Evolutionary conservation across 371 early-diverging fungal genomes (phyloP).

Genomic region (Dinochytrium kinnereticum): DNA sequence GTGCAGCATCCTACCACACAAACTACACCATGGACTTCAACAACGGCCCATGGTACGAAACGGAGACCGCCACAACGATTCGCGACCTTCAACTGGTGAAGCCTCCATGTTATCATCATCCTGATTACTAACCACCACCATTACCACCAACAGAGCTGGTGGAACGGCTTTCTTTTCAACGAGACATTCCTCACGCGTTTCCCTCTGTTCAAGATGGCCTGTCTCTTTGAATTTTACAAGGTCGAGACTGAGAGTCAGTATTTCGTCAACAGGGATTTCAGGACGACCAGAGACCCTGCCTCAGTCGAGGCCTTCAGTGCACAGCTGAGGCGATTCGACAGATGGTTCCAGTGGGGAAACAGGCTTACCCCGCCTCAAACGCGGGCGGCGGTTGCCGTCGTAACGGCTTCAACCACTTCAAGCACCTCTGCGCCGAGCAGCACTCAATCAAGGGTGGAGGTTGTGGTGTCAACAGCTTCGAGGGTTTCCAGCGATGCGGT

Average conservation of each 20-base stretch:
- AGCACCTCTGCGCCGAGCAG: neutral
- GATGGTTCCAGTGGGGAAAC: constrained; percentile 20
- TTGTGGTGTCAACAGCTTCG: too few species aligned
- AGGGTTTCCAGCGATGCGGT: too few species aligned
- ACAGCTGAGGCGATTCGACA: constrained; percentile 12
- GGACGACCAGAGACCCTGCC: constrained; percentile 20
- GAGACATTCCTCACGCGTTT: constrained; percentile 13
- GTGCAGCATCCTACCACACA: neutral
- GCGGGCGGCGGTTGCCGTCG: neutral
- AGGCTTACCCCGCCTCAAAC: neutral
- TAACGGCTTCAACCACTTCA: neutral
- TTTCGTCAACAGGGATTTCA: constrained; percentile 24
- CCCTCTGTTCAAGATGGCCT: constrained; percentile 21
- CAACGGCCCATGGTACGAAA: constrained; percentile 11
- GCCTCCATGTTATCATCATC: neutral
- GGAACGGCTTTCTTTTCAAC: constrained; percentile 15
- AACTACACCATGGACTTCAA: neutral
- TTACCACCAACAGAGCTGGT: neutral
- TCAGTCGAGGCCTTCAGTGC: constrained; percentile 23
- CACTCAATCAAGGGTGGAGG: neutral
- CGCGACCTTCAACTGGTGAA: neutral
- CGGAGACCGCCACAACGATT: constrained; percentile 12
- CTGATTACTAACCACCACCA: neutral
- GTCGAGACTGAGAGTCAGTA: constrained; percentile 16
- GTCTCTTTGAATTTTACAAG: constrained; percentile 35